Conservation (phyloP, 1,284 basidiomycete genomes). For the Ustilago nuda region DNA sequence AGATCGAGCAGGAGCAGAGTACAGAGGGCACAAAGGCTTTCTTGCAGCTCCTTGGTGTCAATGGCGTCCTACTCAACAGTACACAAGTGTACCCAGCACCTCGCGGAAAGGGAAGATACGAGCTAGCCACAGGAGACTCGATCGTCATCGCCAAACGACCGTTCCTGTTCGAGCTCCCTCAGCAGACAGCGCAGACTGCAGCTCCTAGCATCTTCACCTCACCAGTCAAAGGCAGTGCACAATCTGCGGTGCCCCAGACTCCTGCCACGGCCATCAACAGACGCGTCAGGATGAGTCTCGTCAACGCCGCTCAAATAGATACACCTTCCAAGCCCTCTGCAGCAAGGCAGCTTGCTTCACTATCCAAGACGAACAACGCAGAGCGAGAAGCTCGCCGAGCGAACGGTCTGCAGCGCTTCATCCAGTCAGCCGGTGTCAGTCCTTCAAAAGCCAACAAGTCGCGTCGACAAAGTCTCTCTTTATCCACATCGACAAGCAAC, state of each 20-base stretch:
- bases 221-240: conserved; percentile 17
- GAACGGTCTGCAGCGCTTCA: conserved; percentile 33
- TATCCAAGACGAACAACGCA: conserved; percentile 9
- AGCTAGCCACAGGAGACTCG: conserved; percentile 36
- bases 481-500: conserved; percentile 16
- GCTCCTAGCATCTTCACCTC: conserved; percentile 16
- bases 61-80: conserved; percentile 41
- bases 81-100: conserved; percentile 27
- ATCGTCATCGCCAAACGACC: conserved; percentile 35
- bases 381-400: conserved; percentile 40
- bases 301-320: conserved; percentile 47
- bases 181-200: not conserved
- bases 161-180: conserved; percentile 38
- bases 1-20: conserved; percentile 24
- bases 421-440: conserved; percentile 43
- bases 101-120: conserved; percentile 28
- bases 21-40: conserved; percentile 21
- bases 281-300: conserved; percentile 48
- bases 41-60: conserved; percentile 41
- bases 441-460: conserved; percentile 20
- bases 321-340: conserved; percentile 34
- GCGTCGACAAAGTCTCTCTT: conserved; percentile 38
- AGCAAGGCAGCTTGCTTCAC: conserved; percentile 15
- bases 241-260: conserved; percentile 18
- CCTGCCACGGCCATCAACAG: conserved; percentile 16